A percentile compares a stretch with the other conserved stretches of the same genome.
These are phyloP conservation scores for Soucietia sequanensis DNA, from an alignment of 805 yeast genomes.

Conservation along the genomic window DNA sequence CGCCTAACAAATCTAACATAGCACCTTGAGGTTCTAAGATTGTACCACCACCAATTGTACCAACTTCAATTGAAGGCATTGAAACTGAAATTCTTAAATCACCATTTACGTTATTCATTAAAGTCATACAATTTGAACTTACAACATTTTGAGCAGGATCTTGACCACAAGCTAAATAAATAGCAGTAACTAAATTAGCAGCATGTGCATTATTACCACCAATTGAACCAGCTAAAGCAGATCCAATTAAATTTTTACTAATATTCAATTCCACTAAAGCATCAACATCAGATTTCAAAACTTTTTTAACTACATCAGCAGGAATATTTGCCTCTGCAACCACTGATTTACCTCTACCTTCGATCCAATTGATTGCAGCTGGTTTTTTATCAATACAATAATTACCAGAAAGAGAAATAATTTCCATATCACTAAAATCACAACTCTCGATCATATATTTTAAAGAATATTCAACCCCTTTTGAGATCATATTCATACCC, in stretches of 20 bases:
- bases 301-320: conserved; percentile 71
- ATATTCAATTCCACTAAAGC: conserved; percentile 89
- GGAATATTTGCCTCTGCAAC: conserved; percentile 96
- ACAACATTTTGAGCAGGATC: conserved; percentile 99
- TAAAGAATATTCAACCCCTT: conserved; percentile 90
- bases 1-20: conserved; percentile 91
- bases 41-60: conserved; percentile 99
- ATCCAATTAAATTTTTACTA: conserved; percentile 87
- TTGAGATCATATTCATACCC: conserved; percentile 99
- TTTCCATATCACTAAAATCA: conserved; percentile 93
- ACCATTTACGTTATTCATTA: conserved; percentile 75
- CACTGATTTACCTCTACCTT: conserved; percentile 97
- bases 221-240: conserved; percentile 97
- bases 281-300: conserved; percentile 87
- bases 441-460: conserved; percentile 80
- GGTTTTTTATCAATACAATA: conserved; percentile 98
- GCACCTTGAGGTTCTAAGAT: conserved; percentile 96
- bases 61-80: conserved; percentile 99
- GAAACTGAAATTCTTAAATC: conserved; percentile 91
- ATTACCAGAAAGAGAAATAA: conserved; percentile 93
- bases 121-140: conserved; percentile 94
- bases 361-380: conserved; percentile 98
- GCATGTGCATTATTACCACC: conserved; percentile 99
- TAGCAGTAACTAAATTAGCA: conserved; percentile 93
- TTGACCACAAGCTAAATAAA: conserved; percentile 93